Percentiles rank a stretch among this genome's conserved stretches.
phyloP scores from a whole-genome alignment of 2,329 filamentous ascomycete genomes.

The Hirsutella minnesotensis region DNA sequence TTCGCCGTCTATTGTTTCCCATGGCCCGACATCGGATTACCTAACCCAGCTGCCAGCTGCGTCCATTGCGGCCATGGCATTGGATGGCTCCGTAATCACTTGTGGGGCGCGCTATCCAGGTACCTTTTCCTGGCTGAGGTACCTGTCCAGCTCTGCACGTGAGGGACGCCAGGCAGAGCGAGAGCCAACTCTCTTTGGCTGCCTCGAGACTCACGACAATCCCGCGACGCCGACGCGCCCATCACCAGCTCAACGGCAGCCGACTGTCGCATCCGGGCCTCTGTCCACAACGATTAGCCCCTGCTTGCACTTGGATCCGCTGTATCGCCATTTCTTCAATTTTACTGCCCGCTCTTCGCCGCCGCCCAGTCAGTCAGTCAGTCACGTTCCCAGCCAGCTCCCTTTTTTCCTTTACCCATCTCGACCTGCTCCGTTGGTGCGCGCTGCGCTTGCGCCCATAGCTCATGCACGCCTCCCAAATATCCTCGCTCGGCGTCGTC shows the following conservation, averaged over 20 bases:
- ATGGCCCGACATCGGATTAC: too few relatives aligned
- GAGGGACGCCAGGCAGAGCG: background rate
- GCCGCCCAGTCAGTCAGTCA: background rate
- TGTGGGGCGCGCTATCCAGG: background rate
- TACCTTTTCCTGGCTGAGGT: too few relatives aligned
- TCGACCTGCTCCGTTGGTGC: background rate
- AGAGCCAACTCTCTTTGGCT: background rate
- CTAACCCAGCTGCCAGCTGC: too few relatives aligned
- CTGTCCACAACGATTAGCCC: background rate
- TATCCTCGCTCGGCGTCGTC: background rate
- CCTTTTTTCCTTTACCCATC: background rate
- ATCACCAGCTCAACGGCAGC: slow-evolving; percentile 2
- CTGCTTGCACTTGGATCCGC: background rate
- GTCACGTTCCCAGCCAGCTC: too few relatives aligned
- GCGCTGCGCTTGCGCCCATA: background rate
- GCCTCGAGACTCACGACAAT: slow-evolving; percentile 2
- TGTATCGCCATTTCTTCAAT: background rate
- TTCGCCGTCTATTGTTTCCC: too few relatives aligned
- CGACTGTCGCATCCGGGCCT: background rate
- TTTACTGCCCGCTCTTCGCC: background rate
- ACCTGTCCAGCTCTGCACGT: background rate
- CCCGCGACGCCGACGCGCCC: slow-evolving; percentile 8
- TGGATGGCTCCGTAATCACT: too few relatives aligned
- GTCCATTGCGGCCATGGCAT: too few relatives aligned
- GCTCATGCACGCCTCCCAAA: background rate